Base-by-base conservation (phyloP, 1,139 yeast genomes). In the Candida albicans region DNA sequence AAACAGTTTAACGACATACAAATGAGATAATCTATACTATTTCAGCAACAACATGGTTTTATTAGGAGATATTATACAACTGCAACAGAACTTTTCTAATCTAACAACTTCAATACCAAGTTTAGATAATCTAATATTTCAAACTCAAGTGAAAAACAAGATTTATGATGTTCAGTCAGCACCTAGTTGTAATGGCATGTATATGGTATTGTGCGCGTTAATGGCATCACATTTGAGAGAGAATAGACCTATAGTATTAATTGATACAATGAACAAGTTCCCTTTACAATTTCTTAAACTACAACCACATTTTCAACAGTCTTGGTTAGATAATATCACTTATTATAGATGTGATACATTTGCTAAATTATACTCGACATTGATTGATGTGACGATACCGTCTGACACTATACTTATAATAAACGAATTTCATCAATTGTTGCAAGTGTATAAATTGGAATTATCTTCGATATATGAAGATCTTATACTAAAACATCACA, bases 121-220 rank as follows among this genome's bases (percentile, higher is more conserved):
- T 5, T 51, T 69, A 12, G 73, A 68, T 46, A 47, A 50, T 33
- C 49, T 62, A 28, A 43, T 57, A 35, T 40, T 46, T 14, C 47
- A 44, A 37, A 47, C 51, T 33, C 22, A 27, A 13, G 37, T 49
- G 7, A 41, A 33, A 15, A 56, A 50, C 30, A 62, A 64, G 28
- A 57, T 71, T 6, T 63, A 61, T 48, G 77, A 73, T 49, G 56
- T 72, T 43, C 77, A 72, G 53, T 52, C 68, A 1, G 64, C 68
- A 4, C 75, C 77, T 0, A 61, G 64, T 8, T 58, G 64, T 47
- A 44, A 50, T 13, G 65, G 62, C 1, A 50, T 59, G 45, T 53
- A 58, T 41, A 49, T 56, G 6, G 53, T 68, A 18, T 45, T 60
- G 8, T 51, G 56, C 6, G 53, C 61, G 6, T 43, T 69, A 9